Conservation (phyloP, 352 stramenopile species). For the Pythium sp. region DNA sequence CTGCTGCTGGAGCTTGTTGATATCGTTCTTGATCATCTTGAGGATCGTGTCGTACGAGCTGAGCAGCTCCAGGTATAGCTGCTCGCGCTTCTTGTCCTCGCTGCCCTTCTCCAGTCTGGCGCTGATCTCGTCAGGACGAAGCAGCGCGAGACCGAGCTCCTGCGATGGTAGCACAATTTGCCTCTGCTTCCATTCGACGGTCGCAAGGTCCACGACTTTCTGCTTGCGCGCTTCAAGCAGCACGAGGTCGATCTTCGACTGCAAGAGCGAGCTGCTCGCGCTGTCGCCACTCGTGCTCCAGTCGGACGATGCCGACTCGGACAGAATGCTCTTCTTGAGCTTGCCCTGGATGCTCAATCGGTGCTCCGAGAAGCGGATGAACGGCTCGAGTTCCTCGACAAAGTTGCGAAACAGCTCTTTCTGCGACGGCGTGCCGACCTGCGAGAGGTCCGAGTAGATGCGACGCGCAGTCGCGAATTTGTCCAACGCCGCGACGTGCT, state of each 20-base stretch:
- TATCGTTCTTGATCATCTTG: slow-evolving; percentile 64
- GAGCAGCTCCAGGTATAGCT: slow-evolving; percentile 65
- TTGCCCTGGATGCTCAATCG: slow-evolving; percentile 62
- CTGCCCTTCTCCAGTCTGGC: slow-evolving; percentile 52
- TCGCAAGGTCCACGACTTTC: slow-evolving; percentile 80
- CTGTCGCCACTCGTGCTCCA: slow-evolving; percentile 59
- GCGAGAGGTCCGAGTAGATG: slow-evolving; percentile 82
- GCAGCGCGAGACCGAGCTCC: slow-evolving; percentile 61
- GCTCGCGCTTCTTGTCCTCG: slow-evolving; percentile 72
- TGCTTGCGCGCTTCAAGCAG: slow-evolving; percentile 81
- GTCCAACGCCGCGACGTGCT: slow-evolving; percentile 78
- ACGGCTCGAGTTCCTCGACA: slow-evolving; percentile 75
- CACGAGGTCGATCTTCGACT: slow-evolving; percentile 84
- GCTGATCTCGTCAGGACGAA: slow-evolving; percentile 73
- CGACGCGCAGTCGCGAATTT: slow-evolving; percentile 75
- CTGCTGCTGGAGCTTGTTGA: slow-evolving; percentile 64
- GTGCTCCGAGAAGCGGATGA: slow-evolving; percentile 86
- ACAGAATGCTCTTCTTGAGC: slow-evolving; percentile 28
- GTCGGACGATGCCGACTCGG: slow-evolving; percentile 39
- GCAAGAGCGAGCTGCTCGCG: slow-evolving; percentile 68
- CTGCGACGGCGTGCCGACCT: slow-evolving; percentile 79
- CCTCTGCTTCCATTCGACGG: slow-evolving; percentile 80
- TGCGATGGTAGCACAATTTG: slow-evolving; percentile 67
- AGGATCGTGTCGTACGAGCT: slow-evolving; percentile 71
- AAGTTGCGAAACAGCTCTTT: slow-evolving; percentile 73